Conservation (phyloP, 768 basidiomycete genomes). For the Suillus hirtellus region DNA sequence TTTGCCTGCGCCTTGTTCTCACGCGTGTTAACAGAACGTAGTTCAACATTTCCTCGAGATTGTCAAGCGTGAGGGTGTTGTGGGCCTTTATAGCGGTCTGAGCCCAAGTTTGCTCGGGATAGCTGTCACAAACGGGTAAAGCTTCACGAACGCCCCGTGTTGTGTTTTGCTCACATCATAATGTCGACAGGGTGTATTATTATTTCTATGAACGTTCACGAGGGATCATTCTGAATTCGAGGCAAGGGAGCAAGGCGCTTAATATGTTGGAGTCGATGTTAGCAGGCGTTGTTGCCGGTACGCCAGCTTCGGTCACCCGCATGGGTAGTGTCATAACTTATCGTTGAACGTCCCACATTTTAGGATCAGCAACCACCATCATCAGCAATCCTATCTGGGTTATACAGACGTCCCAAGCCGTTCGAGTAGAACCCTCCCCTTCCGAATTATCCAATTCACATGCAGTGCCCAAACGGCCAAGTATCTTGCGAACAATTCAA, state of each 20-base stretch:
- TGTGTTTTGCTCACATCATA: constrained; percentile 1
- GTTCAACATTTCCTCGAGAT: constrained; percentile 71
- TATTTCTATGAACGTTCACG: constrained; percentile 83
- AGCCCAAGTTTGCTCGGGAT: constrained; percentile 86
- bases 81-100: constrained; percentile 86
- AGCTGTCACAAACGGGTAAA: constrained; percentile 86
- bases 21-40: constrained; percentile 46
- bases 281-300: constrained; percentile 85
- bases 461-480: constrained; percentile 44
- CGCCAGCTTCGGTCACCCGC: constrained; percentile 13
- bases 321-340: not conserved
- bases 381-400: constrained; percentile 97
- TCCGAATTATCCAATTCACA: constrained; percentile 27
- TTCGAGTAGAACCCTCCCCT: constrained; percentile 43
- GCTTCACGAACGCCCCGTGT: constrained; percentile 17
- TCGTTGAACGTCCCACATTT: not conserved
- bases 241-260: constrained; percentile 65
- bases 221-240: constrained; percentile 53
- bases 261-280: constrained; percentile 88
- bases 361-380: constrained; percentile 86
- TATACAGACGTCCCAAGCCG: constrained; percentile 87
- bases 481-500: constrained; percentile 69
- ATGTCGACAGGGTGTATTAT: constrained; percentile 74
- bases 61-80: constrained; percentile 79
- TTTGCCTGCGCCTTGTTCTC: constrained; percentile 7